phyloP scores from a whole-genome alignment of 352 stramenopile species.

The Albugo candida region DNA sequence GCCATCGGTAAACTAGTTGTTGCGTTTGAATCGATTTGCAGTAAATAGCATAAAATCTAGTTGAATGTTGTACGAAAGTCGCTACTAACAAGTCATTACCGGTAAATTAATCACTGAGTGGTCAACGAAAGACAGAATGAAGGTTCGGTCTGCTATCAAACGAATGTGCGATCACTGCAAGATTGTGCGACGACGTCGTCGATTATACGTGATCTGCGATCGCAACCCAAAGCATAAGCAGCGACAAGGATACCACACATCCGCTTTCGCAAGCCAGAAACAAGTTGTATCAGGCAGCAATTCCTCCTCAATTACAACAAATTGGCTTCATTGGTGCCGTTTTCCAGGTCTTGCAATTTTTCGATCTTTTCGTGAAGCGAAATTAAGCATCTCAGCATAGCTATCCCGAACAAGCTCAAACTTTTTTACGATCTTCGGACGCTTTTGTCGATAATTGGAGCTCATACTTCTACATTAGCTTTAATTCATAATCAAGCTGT shows the following conservation, averaged over 20 bases:
- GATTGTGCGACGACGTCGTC: conserved; percentile 66
- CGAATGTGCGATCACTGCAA: conserved; percentile 85
- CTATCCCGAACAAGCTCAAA: conserved; percentile 19
- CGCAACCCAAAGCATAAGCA: conserved; percentile 86
- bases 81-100: background rate
- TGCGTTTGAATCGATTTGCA: background rate
- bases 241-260: conserved; percentile 81
- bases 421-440: conserved; percentile 8
- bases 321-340: conserved; percentile 82
- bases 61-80: background rate
- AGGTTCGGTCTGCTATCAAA: conserved; percentile 81
- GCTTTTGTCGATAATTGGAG: background rate
- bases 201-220: conserved; percentile 84
- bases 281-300: conserved; percentile 1
- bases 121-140: conserved; percentile 32
- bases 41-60: background rate
- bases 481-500: conserved; percentile 2
- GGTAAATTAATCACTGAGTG: background rate
- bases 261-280: conserved; percentile 10
- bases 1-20: conserved; percentile 19
- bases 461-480: background rate
- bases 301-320: background rate
- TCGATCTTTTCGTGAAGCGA: conserved; percentile 55
- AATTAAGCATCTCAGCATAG: conserved; percentile 27
- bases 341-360: conserved; percentile 70